Evolutionary conservation across 2,329 filamentous ascomycete genomes (phyloP), one percentile per base, ranked within the genome.

Genomic region (Aspergillus vadensis): DNA sequence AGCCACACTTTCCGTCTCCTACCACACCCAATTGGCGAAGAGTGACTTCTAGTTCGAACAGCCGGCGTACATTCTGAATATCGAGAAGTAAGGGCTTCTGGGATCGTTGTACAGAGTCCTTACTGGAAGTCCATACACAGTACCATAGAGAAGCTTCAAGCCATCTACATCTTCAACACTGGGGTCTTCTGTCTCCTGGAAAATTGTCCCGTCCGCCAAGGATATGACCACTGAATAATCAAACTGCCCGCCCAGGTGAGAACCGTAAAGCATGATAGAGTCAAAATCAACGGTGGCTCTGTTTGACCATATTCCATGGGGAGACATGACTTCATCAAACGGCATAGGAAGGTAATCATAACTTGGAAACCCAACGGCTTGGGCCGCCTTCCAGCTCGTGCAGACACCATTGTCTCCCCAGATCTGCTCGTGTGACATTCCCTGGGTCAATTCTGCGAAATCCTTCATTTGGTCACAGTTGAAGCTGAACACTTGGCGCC

Each of bases 201-300:
- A 36, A 12, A 36, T 5, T 12, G 10, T 36, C 30, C 10, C 12
- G 12, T 36, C 30, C 30, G 12, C 12, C 30, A 30, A 30, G 3
- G 3, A 4, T 10, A 30, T 9, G 10, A 12, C 10, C 27, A 30
- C 27, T 4, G 27, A 30, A 30, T 4, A 4, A 4, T 12, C 27
- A 30, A 12, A 10, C 30, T 36, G 4, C 30, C 10, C 30, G 10
- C 30, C 30, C 12, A 4, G 12, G 21, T 38, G 30, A 52, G 30
- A 19, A 43, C 39, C 39, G 48, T 59, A 62, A 3, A 62, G 47
- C 62, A 62, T 64, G n/a, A 59, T 48, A 14, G 57, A 64, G 2
- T 52, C n/a, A 57, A 59, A 64, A 51, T 64, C 59, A 1, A 62
- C 54, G 5, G 52, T 38, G 8, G 8, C 21, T 4, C 50, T 43